Evolutionary conservation across 1,284 basidiomycete genomes (phyloP).

Genomic region (Boletus nobilissimus): DNA sequence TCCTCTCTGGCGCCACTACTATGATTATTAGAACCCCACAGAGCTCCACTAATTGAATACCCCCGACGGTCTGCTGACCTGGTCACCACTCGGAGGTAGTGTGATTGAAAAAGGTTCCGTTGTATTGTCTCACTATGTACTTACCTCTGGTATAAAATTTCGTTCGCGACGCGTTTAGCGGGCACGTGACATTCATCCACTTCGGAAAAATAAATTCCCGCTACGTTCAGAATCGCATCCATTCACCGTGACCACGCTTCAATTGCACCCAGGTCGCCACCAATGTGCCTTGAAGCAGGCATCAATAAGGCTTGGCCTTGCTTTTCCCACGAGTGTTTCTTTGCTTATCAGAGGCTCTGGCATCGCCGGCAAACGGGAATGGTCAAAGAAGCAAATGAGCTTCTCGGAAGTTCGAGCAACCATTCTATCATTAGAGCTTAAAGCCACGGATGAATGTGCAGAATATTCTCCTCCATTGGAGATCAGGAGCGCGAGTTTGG

Average conservation of each 20-base stretch:
- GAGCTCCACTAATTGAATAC: not conserved
- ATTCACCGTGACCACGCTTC: not conserved
- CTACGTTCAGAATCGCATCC: too few relatives aligned
- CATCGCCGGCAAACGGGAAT: not conserved
- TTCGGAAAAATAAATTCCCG: too few relatives aligned
- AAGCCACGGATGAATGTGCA: too few relatives aligned
- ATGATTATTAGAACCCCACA: not conserved
- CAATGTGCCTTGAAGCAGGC: not conserved
- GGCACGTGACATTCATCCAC: too few relatives aligned
- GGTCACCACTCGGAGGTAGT: constrained; percentile 12
- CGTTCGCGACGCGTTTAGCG: too few relatives aligned
- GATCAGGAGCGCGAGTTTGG: not conserved
- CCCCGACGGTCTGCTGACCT: not conserved
- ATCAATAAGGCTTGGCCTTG: not conserved
- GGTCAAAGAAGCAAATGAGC: not conserved
- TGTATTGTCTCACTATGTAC: not conserved
- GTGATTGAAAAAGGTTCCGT: not conserved
- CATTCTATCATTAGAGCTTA: not conserved
- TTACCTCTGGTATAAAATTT: too few relatives aligned
- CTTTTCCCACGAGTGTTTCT: not conserved
- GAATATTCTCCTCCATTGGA: not conserved
- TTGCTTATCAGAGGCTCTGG: not conserved
- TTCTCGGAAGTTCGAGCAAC: not conserved
- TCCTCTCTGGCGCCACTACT: not conserved
- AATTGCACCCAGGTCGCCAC: not conserved